A percentile compares a stretch with the other conserved stretches of the same genome.
Evolutionary conservation across 2,329 filamentous ascomycete species (phyloP).

Genomic region (Nothophoma quercina): DNA sequence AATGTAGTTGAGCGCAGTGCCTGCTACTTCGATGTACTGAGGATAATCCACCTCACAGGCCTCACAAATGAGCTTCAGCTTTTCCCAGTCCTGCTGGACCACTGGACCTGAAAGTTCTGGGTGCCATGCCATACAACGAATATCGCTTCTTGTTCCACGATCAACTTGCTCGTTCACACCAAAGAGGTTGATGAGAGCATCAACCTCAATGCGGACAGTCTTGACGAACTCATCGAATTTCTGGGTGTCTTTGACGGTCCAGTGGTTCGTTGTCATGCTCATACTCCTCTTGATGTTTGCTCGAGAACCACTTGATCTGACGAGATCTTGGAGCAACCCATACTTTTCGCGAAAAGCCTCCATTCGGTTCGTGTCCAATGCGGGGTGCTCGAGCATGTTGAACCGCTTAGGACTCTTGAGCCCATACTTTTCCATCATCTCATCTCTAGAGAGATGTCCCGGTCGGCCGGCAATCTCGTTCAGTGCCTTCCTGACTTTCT

Average conservation of each 20-base stretch:
- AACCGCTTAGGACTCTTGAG: conserved; percentile 55
- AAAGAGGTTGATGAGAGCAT: conserved; percentile 54
- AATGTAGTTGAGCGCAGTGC: conserved; percentile 55
- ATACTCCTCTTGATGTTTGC: conserved; percentile 44
- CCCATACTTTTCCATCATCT: conserved; percentile 57
- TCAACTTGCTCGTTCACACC: conserved; percentile 55
- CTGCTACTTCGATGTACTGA: conserved; percentile 53
- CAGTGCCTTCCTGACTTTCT: conserved; percentile 51
- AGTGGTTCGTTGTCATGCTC: conserved; percentile 48
- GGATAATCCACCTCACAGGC: conserved; percentile 54
- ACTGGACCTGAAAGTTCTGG: conserved; percentile 49
- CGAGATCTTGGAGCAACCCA: conserved; percentile 51
- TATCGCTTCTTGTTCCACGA: conserved; percentile 54
- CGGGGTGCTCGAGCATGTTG: conserved; percentile 46
- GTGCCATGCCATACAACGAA: conserved; percentile 59
- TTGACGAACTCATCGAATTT: conserved; percentile 54
- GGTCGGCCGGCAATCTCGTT: conserved; percentile 57
- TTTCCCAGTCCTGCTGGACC: conserved; percentile 48
- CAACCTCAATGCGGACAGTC: conserved; percentile 53
- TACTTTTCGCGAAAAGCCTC: conserved; percentile 57
- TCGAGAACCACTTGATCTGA: conserved; percentile 42
- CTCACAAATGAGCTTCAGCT: conserved; percentile 55
- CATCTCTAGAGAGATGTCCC: conserved; percentile 47
- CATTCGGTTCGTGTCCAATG: conserved; percentile 54
- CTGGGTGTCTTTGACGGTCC: conserved; percentile 52